A percentile compares a stretch with the other conserved stretches of the same genome.
phyloP scores from a whole-genome alignment of 805 yeast genomes.

The Lipomyces japonicus region DNA sequence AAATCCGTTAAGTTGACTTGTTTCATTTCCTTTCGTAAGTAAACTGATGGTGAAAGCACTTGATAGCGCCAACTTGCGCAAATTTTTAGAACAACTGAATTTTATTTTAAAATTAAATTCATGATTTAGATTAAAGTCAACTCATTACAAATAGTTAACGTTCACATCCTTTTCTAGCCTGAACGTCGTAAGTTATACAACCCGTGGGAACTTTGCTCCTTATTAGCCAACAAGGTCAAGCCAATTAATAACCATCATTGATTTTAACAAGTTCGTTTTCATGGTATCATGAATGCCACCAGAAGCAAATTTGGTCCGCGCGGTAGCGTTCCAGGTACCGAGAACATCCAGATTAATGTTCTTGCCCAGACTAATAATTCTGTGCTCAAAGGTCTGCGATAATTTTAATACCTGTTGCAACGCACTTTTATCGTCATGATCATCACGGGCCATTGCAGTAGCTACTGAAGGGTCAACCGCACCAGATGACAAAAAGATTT shows the following conservation, averaged over 20 bases:
- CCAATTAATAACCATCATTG: conserved; percentile 26
- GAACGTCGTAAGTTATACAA: no score
- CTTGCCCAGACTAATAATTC: conserved; percentile 4
- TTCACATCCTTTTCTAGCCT: no score
- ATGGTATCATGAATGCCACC: conserved; percentile 19
- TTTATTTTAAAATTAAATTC: no score
- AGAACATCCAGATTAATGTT: conserved; percentile 9
- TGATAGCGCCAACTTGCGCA: no score
- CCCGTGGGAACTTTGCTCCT: no score
- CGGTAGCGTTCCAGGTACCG: conserved; percentile 28
- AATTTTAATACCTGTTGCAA: conserved; percentile 5
- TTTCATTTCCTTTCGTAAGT: no score
- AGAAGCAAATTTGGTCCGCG: conserved; percentile 15
- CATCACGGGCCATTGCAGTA: no score
- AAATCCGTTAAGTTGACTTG: neutral
- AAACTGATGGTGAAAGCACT: no score
- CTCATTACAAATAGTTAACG: no score
- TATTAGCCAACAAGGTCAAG: conserved; percentile 10
- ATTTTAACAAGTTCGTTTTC: conserved; percentile 17
- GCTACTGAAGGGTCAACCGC: conserved; percentile 17
- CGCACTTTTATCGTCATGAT: no score
- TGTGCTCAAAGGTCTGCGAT: conserved; percentile 14
- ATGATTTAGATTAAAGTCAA: no score
- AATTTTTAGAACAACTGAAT: no score
- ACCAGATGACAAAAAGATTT: conserved; percentile 22